Percentiles rank a stretch among this genome's conserved stretches.
phyloP scores from a whole-genome alignment of 371 early-diverging fungal genomes.

The Funneliformis caledonium region DNA sequence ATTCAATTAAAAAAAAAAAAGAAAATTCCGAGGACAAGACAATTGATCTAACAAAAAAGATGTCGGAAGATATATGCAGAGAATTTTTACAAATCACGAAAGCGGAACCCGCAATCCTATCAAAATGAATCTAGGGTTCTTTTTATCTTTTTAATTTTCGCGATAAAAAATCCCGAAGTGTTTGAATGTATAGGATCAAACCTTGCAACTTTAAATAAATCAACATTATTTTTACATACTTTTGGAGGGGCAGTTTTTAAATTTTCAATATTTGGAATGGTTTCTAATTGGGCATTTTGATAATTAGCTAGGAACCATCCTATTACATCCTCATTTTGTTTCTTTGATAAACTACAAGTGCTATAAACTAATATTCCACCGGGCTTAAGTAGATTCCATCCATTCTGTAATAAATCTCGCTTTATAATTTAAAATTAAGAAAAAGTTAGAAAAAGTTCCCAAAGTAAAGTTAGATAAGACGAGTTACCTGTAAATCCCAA shows the following conservation, averaged over 20 bases:
- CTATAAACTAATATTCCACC: constrained; percentile 83
- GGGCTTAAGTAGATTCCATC: constrained; percentile 65
- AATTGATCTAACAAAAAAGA: neutral
- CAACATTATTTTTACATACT: constrained; percentile 50
- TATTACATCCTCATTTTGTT: constrained; percentile 83
- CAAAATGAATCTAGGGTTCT: neutral
- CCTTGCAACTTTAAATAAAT: constrained; percentile 50
- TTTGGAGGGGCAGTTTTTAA: constrained; percentile 41
- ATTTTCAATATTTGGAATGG: constrained; percentile 49
- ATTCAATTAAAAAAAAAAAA: neutral
- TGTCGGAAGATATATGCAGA: constrained; percentile 18
- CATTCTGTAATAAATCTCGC: constrained; percentile 68
- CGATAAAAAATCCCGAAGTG: constrained; percentile 72
- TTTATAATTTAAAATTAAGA: constrained; percentile 44
- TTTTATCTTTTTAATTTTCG: constrained; percentile 50
- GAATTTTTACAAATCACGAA: constrained; percentile 23
- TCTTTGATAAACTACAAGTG: constrained; percentile 74
- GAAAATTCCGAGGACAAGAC: neutral
- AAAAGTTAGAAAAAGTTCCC: neutral
- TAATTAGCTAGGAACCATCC: constrained; percentile 63
- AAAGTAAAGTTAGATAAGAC: neutral
- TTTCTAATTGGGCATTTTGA: constrained; percentile 27
- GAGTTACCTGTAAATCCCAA: constrained; percentile 52
- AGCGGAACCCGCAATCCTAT: constrained; percentile 8
- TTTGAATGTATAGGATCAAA: constrained; percentile 55